phyloP scores from a whole-genome alignment of 192 early-diverging fungal species.

The Backusella parvicylindrica region DNA sequence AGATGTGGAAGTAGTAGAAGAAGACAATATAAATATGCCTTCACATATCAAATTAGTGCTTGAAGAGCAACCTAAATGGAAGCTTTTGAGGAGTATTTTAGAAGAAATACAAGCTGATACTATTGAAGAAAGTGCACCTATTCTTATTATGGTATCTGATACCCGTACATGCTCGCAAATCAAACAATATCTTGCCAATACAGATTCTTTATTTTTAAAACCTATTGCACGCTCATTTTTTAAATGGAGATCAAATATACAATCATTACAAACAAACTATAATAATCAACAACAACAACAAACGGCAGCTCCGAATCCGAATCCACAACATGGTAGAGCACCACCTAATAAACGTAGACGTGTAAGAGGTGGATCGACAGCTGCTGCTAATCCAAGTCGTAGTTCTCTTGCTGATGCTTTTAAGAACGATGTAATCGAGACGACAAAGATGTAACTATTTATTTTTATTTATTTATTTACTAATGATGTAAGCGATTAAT shows the following conservation, averaged over 20 bases:
- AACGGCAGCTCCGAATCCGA: not conserved
- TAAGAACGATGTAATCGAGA: constrained; percentile 8
- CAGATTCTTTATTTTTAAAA: constrained; percentile 29
- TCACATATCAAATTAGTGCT: constrained; percentile 65
- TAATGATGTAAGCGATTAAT: not conserved
- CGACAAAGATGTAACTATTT: not conserved
- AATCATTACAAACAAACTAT: constrained; percentile 21
- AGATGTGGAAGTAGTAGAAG: not conserved
- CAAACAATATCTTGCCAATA: constrained; percentile 44
- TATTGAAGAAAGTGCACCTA: constrained; percentile 41
- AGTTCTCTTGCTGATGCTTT: constrained; percentile 31
- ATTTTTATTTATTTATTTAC: not conserved
- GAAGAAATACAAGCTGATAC: constrained; percentile 77
- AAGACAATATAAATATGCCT: constrained; percentile 48
- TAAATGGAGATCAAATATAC: constrained; percentile 64
- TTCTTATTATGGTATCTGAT: constrained; percentile 73
- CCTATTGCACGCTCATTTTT: constrained; percentile 68
- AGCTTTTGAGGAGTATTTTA: constrained; percentile 63
- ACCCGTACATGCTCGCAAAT: constrained; percentile 63
- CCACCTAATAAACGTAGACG: constrained; percentile 51
- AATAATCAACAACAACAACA: not conserved
- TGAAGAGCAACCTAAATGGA: constrained; percentile 95
- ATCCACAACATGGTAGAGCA: not conserved
- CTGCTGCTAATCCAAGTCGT: constrained; percentile 30
- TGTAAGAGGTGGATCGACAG: constrained; percentile 44